A percentile compares a stretch with the other conserved stretches of the same genome.
phyloP scores from a whole-genome alignment of 208 protist species.

The Acanthamoeba quina region DNA sequence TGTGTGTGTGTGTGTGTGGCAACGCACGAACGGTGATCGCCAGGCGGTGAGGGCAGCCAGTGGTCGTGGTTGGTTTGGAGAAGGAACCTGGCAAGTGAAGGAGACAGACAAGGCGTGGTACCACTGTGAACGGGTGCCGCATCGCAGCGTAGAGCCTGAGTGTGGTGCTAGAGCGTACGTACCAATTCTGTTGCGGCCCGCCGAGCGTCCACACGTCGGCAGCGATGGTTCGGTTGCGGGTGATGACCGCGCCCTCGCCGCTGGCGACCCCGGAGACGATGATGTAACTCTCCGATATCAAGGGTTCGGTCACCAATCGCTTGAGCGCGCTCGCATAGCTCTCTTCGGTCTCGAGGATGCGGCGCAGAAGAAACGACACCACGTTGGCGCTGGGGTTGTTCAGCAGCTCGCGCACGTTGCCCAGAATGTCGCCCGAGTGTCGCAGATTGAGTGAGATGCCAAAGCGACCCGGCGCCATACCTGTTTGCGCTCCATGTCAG shows the following conservation, averaged over 20 bases:
- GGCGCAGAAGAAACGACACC: slow-evolving; percentile 39
- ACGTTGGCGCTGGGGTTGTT: slow-evolving; percentile 16
- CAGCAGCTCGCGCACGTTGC: slow-evolving; percentile 36
- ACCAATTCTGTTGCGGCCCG: background rate
- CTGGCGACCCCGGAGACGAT: background rate
- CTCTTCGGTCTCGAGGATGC: slow-evolving; percentile 15
- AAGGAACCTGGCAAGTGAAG: slow-evolving; percentile 3
- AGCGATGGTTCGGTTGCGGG: background rate
- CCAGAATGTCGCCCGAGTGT: slow-evolving; percentile 48
- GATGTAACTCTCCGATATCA: slow-evolving; percentile 62
- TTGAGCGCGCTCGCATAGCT: slow-evolving; percentile 4
- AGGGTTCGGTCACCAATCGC: slow-evolving; percentile 8
- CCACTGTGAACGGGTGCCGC: background rate
- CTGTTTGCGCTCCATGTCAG: background rate
- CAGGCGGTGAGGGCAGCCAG: slow-evolving; percentile 45
- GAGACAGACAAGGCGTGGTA: too few species aligned
- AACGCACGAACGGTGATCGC: slow-evolving; percentile 44
- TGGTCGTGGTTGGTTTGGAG: slow-evolving; percentile 66
- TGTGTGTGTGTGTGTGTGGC: background rate
- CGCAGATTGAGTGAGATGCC: slow-evolving; percentile 46
- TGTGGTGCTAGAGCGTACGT: background rate
- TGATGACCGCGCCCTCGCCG: slow-evolving; percentile 28
- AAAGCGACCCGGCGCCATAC: slow-evolving; percentile 45
- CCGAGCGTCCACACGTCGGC: slow-evolving; percentile 26
- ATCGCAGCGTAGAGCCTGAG: background rate